Evolutionary conservation across 306 rosid species (phyloP), one percentile per base, ranked within the genome.

Genomic region (Dryas alaskensis): DNA sequence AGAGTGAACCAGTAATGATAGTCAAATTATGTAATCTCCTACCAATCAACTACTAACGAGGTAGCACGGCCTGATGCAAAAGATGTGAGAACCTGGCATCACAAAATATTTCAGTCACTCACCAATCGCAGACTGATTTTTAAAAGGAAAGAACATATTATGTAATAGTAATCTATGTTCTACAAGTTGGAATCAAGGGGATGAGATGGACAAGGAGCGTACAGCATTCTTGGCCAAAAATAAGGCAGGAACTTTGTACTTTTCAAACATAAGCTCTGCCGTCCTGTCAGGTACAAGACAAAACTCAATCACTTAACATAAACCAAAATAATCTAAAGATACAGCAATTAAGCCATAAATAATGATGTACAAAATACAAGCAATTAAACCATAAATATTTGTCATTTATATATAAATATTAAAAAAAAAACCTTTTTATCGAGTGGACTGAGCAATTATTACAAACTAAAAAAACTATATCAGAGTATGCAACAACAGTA

Each of bases 21-120:
- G 48, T 60, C n/a, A 43, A 67, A 31, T 70, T 63, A 76, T 47
- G n/a, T 59, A 9, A 80, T 70, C 72, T 63, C 78, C 75, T 88
- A 94, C 97, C 99, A 37, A 80, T 94, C 99, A 84, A 94, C 97
- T 81, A 94, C 97, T 59, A 94, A 84, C 50, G 99, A 87, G 0
- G 99, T 94, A 76, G 99, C 97, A 78, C 99, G 99, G 49, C 99
- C 99, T 70, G 99, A 92, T 58, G 99, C 99, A 81, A 94, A 94
- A 49, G 99, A 92, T 22, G 99, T 92, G 80, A 94, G 88, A 84
- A 94, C 97, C 97, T 94, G 84, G 77, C 52, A 47, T 81, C 42
- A 73, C 9, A 42, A 52, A 74, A 72, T 25, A 64, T n/a, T 43
- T 65, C 48, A 25, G 75, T 78, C 51, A 80, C 68, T 58, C 54